phyloP scores from a whole-genome alignment of 805 yeast species.

The Schwanniomyces yamadae region DNA sequence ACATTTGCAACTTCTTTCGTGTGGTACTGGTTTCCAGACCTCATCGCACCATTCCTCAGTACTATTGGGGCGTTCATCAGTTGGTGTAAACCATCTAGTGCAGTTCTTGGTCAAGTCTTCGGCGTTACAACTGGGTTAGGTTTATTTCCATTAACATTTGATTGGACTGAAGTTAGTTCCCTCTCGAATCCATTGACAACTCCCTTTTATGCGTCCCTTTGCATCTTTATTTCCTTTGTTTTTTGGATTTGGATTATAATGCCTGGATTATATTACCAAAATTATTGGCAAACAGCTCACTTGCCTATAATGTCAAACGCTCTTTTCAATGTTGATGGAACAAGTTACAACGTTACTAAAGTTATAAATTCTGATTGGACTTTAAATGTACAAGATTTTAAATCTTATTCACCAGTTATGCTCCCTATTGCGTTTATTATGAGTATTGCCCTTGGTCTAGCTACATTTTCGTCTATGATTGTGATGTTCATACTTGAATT shows the following conservation, averaged over 20 bases:
- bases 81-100: constrained; percentile 64
- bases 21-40: constrained; percentile 20
- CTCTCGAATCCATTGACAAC: constrained; percentile 62
- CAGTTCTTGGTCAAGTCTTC: constrained; percentile 61
- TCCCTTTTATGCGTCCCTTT: constrained; percentile 52
- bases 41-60: constrained; percentile 8
- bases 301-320: constrained; percentile 19
- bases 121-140: constrained; percentile 66
- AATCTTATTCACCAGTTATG: constrained; percentile 15
- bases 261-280: constrained; percentile 22
- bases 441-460: constrained; percentile 11
- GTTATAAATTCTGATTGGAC: constrained; percentile 13
- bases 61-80: constrained; percentile 6
- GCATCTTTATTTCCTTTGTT: constrained; percentile 33
- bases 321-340: constrained; percentile 15
- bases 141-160: constrained; percentile 54
- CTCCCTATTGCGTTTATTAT: constrained; percentile 13
- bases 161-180: constrained; percentile 63
- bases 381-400: constrained; percentile 11
- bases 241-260: constrained; percentile 17
- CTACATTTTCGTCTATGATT: constrained; percentile 12
- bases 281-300: constrained; percentile 22
- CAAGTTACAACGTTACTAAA: constrained; percentile 13
- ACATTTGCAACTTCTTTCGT: constrained; percentile 15
- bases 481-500: constrained; percentile 8